Evolutionary conservation across 1,284 basidiomycete genomes (phyloP).

Genomic region (Fomitiporia mediterranea): DNA sequence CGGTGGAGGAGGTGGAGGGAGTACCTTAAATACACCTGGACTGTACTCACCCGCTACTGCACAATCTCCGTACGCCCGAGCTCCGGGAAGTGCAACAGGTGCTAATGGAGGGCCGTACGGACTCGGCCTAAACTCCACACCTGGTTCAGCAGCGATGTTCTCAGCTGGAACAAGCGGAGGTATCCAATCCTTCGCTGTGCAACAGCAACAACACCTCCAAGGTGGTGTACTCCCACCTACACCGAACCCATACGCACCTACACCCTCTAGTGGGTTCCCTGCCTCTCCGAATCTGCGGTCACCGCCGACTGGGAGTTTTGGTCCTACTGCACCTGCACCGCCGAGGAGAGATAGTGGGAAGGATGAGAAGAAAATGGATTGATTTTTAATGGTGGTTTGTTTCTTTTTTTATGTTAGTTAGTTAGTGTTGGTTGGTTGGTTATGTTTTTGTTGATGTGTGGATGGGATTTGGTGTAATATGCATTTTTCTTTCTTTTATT

Average conservation of each 20-base stretch:
- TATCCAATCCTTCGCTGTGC: constrained; percentile 9
- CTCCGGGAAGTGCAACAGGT: background rate
- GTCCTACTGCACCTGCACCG: constrained; percentile 2
- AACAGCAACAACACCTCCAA: constrained; percentile 5
- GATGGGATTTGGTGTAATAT: background rate
- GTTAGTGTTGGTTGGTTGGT: too few species aligned
- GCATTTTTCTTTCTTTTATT: background rate
- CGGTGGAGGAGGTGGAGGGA: background rate
- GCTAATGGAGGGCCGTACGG: constrained; percentile 2
- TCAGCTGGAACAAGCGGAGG: too few species aligned
- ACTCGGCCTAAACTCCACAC: background rate
- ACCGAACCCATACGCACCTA: constrained; percentile 9
- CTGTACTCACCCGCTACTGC: constrained; percentile 2
- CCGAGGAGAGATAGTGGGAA: background rate
- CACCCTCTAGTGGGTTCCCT: background rate
- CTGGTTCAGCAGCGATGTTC: background rate
- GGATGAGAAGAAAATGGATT: constrained; percentile 16
- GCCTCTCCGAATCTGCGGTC: background rate
- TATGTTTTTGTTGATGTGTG: background rate
- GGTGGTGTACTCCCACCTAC: constrained; percentile 10
- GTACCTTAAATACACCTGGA: background rate
- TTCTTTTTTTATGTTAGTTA: background rate
- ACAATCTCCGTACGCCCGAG: background rate
- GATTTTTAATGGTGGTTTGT: background rate
- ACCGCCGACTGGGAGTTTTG: constrained; percentile 1